These are phyloP conservation scores for Sedum album DNA, from an alignment of 164 flowering plant species.

Conservation along the genomic window DNA sequence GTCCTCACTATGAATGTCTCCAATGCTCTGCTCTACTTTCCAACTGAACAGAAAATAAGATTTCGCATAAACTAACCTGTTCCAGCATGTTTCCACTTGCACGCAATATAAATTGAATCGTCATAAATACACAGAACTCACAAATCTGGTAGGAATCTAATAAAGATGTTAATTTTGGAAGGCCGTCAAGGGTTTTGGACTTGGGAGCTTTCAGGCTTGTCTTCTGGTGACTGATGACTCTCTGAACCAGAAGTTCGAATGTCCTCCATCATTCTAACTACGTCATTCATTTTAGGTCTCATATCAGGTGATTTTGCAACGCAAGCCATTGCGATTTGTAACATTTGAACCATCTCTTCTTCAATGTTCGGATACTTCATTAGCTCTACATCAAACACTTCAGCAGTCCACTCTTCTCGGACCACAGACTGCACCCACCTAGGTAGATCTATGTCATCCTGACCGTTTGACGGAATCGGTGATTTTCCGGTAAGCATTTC, in stretches of 20 bases:
- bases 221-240: conserved; percentile 40
- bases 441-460: conserved; percentile 51
- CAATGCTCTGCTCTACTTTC: background rate
- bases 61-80: background rate
- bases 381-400: conserved; percentile 54
- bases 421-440: conserved; percentile 70
- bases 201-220: conserved; percentile 5
- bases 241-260: conserved; percentile 38
- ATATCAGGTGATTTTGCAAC: conserved; percentile 45
- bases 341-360: conserved; percentile 66
- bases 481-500: conserved; percentile 63
- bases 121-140: background rate
- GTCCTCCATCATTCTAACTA: conserved; percentile 63
- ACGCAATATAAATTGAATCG: background rate
- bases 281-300: conserved; percentile 53
- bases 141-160: background rate
- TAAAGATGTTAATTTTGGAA: background rate
- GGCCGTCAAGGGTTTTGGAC: conserved; percentile 6
- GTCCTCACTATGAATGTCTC: background rate
- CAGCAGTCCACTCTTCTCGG: conserved; percentile 34
- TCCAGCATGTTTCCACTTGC: background rate
- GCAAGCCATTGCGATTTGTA: conserved; percentile 54
- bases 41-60: background rate
- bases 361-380: conserved; percentile 40
- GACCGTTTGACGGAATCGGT: conserved; percentile 36